Percentiles rank a stretch among this genome's conserved stretches.
Evolutionary conservation across 768 basidiomycete species (phyloP).

Genomic region (Peribolospora baueri): DNA sequence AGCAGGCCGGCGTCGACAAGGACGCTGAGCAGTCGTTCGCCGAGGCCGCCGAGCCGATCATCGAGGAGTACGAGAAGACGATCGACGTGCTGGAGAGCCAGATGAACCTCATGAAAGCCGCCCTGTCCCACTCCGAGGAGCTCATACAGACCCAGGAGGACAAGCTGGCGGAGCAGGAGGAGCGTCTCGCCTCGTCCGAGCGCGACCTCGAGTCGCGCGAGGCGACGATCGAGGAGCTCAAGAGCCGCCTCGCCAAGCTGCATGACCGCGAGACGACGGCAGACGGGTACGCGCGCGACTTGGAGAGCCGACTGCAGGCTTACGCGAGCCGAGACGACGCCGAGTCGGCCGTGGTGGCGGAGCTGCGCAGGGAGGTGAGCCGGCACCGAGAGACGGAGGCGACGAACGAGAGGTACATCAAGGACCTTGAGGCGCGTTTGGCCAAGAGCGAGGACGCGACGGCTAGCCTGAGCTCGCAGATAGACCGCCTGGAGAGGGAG

Average conservation of each 20-base stretch:
- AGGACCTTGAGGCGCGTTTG: slow-evolving; percentile 61
- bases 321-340: slow-evolving; percentile 55
- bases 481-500: slow-evolving; percentile 55
- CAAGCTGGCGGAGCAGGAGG: slow-evolving; percentile 33
- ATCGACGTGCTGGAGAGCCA: slow-evolving; percentile 86
- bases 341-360: slow-evolving; percentile 53
- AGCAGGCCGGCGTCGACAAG: slow-evolving; percentile 42
- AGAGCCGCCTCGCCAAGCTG: slow-evolving; percentile 52
- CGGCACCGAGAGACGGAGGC: slow-evolving; percentile 52
- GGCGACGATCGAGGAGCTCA: slow-evolving; percentile 65
- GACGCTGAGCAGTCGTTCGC: slow-evolving; percentile 45
- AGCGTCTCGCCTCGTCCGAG: slow-evolving; percentile 13
- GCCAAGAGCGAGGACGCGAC: slow-evolving; percentile 22
- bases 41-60: slow-evolving; percentile 62
- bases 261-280: slow-evolving; percentile 71
- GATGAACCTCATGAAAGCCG: slow-evolving; percentile 60
- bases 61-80: slow-evolving; percentile 96
- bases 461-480: slow-evolving; percentile 37
- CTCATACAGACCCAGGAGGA: slow-evolving; percentile 78
- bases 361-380: slow-evolving; percentile 58
- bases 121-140: slow-evolving; percentile 70
- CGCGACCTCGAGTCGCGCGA: slow-evolving; percentile 56
- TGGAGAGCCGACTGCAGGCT: slow-evolving; percentile 71
- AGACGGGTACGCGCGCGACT: slow-evolving; percentile 80
- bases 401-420: slow-evolving; percentile 51